Base-by-base conservation (phyloP, 768 basidiomycete genomes). In the Phlegmacium glaucopus region DNA sequence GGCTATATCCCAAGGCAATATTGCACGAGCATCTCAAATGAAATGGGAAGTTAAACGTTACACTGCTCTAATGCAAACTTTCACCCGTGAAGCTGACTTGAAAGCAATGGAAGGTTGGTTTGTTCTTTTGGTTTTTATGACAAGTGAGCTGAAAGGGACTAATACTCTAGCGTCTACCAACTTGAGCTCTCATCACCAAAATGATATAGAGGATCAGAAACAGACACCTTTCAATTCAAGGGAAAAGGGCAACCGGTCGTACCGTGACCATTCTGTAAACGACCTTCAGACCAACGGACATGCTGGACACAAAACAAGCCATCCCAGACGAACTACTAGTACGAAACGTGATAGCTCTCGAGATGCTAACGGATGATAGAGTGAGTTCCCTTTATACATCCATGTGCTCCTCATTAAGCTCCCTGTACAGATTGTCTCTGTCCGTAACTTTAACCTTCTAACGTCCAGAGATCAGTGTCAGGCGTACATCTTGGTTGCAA, bases 31-130 rank as follows among this genome's bases (percentile, higher is more conserved):
- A 26, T 71, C 75, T 22, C 83, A 93, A 69, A 81, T 91, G 74
- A 82, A 82, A 57, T 90, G 87, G 83, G 86, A 90, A 63, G 85
- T 90, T 49, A 85, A 86, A 69, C 78, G 83, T 15, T 91, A 88
- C 65, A 80, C 85, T 28, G 80, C 83, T 25, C 69, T 92, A 46
- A 87, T 85, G 77, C 82, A 89, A 65, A 87, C 85, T 51, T 91
- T 88, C 57, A 83, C 82, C 53, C 74, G 79, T 34, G 87, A 91
- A 65, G 90, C 90, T 17, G 88, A 90, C 53, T 62, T 75, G 9
- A 82, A 82, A 62, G 59, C 85, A 32, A 60, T 84, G 29, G 81
- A 85, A 72, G 80, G 88, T 88, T 40, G 45, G 67, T 63, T 15
- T 13, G 26, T 17, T 4, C 25, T n/a, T 18, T 39, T 28, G 22